Base-by-base conservation (phyloP, 805 yeast genomes). In the Martiniozyma abietophila region DNA sequence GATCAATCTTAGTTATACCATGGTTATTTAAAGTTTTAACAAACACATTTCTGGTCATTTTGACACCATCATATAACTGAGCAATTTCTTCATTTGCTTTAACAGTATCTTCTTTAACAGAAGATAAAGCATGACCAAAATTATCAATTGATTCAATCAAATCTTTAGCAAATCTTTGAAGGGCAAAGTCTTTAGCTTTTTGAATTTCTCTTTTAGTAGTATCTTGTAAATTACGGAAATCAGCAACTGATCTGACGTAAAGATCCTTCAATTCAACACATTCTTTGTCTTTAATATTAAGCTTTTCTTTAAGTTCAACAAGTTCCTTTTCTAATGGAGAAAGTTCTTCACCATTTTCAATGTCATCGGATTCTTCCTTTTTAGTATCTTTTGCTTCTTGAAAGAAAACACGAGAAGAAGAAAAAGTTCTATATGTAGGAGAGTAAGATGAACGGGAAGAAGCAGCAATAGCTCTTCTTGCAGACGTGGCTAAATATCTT, bases 91-190 rank as follows among this genome's bases (percentile, higher is more conserved):
- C 59, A 48, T 76, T 75, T 23, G 69, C 57, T 37, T 66, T 67
- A 31, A 74, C 55, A 20, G 76, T 71, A 31, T 78, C 83, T 45
- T 69, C 74, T 46, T 70, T 68, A 45, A 82, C 86, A 2, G 86
- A 75, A 43, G 65, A 63, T 48, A 88, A 65, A 8, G 96, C 96
- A 49, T 88, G 82, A 28, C 81, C 82, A 53, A 86, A 85, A 63
- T 86, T 86, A 54, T 86, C 96, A 27, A 86, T 72, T 6, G 95
- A 80, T 53, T 86, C 96, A 48, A 86, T 67, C 54, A 86, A 69
- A 47, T 86, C 96, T 59, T 76, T 80, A 45, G 95, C 92, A 55
- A 86, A 86, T 59, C 84, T 86, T 59, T 86, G 94, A 45, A 88
- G 67, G 0, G 96, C 96, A 62, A 78, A 86, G 53, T 84, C 95